Conservation (phyloP, 2,329 filamentous ascomycete genomes). For the Trichoderma koningiopsis region DNA sequence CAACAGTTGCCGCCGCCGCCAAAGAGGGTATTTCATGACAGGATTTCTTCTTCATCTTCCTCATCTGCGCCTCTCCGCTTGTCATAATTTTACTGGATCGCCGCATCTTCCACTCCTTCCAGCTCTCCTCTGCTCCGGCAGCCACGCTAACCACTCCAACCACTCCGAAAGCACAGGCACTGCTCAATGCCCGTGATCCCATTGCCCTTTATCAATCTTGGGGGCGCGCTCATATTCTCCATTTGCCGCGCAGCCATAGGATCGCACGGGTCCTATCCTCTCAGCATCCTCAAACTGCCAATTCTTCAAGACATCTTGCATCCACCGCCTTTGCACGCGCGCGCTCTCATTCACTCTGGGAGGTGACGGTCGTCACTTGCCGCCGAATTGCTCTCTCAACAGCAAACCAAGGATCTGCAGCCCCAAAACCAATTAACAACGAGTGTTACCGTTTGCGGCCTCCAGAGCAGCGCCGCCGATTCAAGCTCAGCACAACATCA, state of each 20-base stretch:
- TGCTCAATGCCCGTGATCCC: constrained; percentile 26
- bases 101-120: constrained; percentile 26
- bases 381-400: neutral
- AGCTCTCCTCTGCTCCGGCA: constrained; percentile 34
- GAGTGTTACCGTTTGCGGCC: constrained; percentile 19
- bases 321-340: constrained; percentile 38
- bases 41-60: constrained; percentile 29
- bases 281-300: constrained; percentile 34
- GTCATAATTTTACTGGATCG: constrained; percentile 27
- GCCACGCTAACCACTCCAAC: constrained; percentile 31
- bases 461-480: constrained; percentile 31
- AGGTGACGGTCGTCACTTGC: constrained; percentile 8
- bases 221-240: constrained; percentile 29
- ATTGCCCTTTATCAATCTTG: constrained; percentile 30
- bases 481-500: constrained; percentile 41
- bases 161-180: constrained; percentile 29
- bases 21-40: constrained; percentile 20
- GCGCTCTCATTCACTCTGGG: constrained; percentile 7
- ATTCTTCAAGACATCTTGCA: constrained; percentile 37
- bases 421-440: neutral
- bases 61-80: constrained; percentile 35
- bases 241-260: constrained; percentile 18
- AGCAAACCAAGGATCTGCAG: neutral
- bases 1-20: constrained; percentile 19
- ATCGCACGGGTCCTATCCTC: constrained; percentile 27